Base-by-base conservation (phyloP, 768 basidiomycete genomes). In the Amanita inopinata region DNA sequence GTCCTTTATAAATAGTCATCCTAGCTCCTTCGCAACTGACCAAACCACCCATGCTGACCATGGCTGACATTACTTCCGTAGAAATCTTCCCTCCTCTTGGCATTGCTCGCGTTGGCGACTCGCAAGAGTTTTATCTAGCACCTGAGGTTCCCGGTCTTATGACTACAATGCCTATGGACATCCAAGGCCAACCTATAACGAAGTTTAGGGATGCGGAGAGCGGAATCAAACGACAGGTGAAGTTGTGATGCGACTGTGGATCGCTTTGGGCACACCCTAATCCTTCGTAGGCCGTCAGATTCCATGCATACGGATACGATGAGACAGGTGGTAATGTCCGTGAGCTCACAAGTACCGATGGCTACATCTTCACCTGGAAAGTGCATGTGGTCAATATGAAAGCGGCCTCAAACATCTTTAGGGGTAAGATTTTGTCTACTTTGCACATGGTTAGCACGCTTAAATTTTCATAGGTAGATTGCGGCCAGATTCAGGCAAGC, bases 361-460 rank as follows among this genome's bases (percentile, higher is more conserved):
- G 48, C 10, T 63, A 46, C 37, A 34, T 45, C 2, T 38, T 63
- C 9, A 34, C 32, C 1, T 64, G 63, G 63, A 56, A 36, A 2
- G 50, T 62, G 22, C 51, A 61, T 25, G 55, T 63, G n/a, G 59
- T 58, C 5, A 65, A 65, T 44, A 55, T 52, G 40, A 65, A 64
- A 38, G 47, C 53, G 5, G 38, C 60, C 23, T 52, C 18, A 23
- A 24, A 40, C 15, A 12, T 28, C 8, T 56, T 54, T 45, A 37
- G 25, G 23, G 54, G 52, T 56, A 44, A 18, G 20, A n/a, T 4
- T 30, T 31, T 28, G 23, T 15, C 35, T 14, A 11, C n/a, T n/a
- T 25, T 15, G 34, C 37, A 17, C 23, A 12, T 28, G 22, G n/a
- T n/a, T n/a, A n/a, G n/a, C n/a, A n/a, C n/a, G n/a, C n/a, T n/a